Base-by-base conservation (phyloP, 2,329 filamentous ascomycete species). In the Bipolaris cookei region DNA sequence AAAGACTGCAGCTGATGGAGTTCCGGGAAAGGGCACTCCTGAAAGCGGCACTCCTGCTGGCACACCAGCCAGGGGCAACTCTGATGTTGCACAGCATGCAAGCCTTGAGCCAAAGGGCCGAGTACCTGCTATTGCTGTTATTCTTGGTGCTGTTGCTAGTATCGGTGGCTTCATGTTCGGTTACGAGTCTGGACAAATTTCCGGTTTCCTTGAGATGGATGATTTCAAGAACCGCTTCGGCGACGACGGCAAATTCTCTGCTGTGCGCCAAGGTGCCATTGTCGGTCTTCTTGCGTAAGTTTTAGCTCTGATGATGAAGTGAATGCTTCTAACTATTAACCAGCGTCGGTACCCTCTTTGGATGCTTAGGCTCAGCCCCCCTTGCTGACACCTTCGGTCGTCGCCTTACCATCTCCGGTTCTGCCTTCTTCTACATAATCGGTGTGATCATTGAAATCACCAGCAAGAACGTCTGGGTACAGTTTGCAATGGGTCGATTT, bases 331-430 rank as follows among this genome's bases (percentile, higher is more conserved):
- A 41, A 69, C 50, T 47, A 30, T 14, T 18, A 47, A 3, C 16
- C 37, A 71, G 69, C 0, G 86, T 88, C 34, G 89, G 89, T 46
- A 92, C 89, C 13, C 91, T 92, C 71, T 86, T 91, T 59, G 90
- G 90, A 38, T 85, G 89, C 13, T 79, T 92, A 6, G 73, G 76
- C 45, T 78, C 78, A 20, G 80, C 86, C 16, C 85, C 84, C 39
- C 78, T 90, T 37, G 84, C 86, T 44, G 87, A 90, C 60, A 76
- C 74, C 2, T 79, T 88, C 53, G 88, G 88, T 38, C 85, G 88
- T 10, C 82, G 84, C 39, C 76, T 84, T 8, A 84, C 85, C 20
- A 90, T 90, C 64, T 86, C 85, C 14, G 73, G 79, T 37, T 84
- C 86, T 35, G 83, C 86, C 43, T 79, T 88, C 61, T 85, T 87